Conservation (phyloP, 2,329 filamentous ascomycete species). For the Microcyclospora pomicola region DNA sequence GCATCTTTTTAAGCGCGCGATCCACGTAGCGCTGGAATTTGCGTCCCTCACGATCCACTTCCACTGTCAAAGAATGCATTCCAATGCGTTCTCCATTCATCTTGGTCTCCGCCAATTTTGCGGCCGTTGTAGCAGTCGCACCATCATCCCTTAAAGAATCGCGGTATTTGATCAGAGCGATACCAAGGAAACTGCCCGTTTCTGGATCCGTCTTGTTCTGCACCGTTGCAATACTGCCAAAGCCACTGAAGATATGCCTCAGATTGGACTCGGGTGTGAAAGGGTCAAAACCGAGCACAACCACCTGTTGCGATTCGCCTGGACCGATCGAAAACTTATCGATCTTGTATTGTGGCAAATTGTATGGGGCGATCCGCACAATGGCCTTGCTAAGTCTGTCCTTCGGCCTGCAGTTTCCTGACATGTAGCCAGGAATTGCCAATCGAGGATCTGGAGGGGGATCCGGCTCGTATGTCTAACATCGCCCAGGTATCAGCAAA, state of each 20-base stretch:
- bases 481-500: slow-evolving; percentile 24
- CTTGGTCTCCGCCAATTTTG: slow-evolving; percentile 62
- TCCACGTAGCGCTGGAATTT: slow-evolving; percentile 70
- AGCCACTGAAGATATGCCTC: slow-evolving; percentile 60
- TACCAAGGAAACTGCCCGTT: slow-evolving; percentile 84
- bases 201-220: slow-evolving; percentile 92
- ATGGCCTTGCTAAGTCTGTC: slow-evolving; percentile 55
- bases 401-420: slow-evolving; percentile 32
- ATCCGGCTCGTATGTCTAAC: slow-evolving; percentile 50
- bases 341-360: slow-evolving; percentile 66
- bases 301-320: slow-evolving; percentile 76
- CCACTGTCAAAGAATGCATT: slow-evolving; percentile 60
- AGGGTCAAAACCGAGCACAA: slow-evolving; percentile 94
- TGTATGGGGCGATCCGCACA: slow-evolving; percentile 60
- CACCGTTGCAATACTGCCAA: slow-evolving; percentile 77
- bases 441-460: slow-evolving; percentile 74
- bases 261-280: slow-evolving; percentile 61
- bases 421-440: slow-evolving; percentile 47
- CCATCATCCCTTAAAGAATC: slow-evolving; percentile 48
- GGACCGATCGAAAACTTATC: slow-evolving; percentile 80
- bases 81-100: slow-evolving; percentile 73
- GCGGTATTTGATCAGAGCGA: slow-evolving; percentile 81
- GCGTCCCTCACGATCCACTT: slow-evolving; percentile 77
- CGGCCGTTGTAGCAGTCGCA: slow-evolving; percentile 62
- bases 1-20: slow-evolving; percentile 54